Base-by-base conservation (phyloP, 768 basidiomycete species). In the Lactarius trivialis region DNA sequence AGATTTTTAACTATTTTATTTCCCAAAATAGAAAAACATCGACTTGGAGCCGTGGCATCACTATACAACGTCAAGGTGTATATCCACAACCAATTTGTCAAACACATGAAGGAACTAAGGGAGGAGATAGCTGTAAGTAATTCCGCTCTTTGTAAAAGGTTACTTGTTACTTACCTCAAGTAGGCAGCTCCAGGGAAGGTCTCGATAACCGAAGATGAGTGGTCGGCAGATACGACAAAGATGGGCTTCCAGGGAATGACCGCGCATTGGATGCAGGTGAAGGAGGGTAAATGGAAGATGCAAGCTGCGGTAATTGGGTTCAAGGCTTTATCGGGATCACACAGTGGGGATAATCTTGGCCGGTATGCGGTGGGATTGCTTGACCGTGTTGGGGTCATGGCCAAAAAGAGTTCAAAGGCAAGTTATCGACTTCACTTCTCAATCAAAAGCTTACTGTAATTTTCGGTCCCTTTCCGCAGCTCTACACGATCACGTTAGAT, bases 291-390 rank as follows among this genome's bases (percentile, higher is more conserved):
- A 9, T 59, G 58, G 58, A 32, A 52, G 15, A 11, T 59, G 28
- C 7, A 30, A 9, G n/a, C 39, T 0, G 39, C 51, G 7, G 51
- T 59, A 7, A 24, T 58, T 5, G 37, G 58, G 17, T 58, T 58
- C 17, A 7, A 36, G 49, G 9, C 49, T 7, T 15, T 58, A 24
- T 53, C 30, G 7, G 58, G 58, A 3, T 7, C 39, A 4, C 50
- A 59, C 19, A 59, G 58, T 26, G 51, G 58, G 3, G 19, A 15
- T n/a, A 59, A 59, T 11, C 50, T 59, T 1, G 51, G 58, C 7
- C 1, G 30, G 3, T 58, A 51, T n/a, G 14, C 51, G n/a, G 58
- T 58, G 0, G 50, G 58, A 2, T 21, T 59, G 15, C 52, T 28
- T 9, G 51, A 59, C 21, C 21, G 17, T 17, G 30, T 59, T 2